These are phyloP conservation scores for Geotrichum citri-aurantii DNA, from an alignment of 1,139 yeast species.

Conservation along the genomic window DNA sequence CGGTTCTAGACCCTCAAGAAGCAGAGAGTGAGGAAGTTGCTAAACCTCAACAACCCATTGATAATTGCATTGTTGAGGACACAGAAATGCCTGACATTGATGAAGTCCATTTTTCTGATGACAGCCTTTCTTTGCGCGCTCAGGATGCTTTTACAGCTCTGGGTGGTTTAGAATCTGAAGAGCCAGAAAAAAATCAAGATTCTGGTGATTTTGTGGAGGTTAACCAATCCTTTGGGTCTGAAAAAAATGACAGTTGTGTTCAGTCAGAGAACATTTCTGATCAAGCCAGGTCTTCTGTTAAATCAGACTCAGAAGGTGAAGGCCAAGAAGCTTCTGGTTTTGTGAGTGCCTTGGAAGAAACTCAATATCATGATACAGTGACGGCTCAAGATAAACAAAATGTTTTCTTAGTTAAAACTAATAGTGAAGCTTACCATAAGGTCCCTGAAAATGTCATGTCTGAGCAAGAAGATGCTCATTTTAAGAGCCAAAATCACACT, in stretches of 20 bases:
- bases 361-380: neutral
- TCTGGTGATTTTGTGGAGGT: neutral
- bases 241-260: neutral
- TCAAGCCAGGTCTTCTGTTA: neutral
- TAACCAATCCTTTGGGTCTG: neutral
- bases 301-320: neutral
- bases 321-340: neutral
- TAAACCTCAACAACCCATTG: neutral
- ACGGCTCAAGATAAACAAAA: neutral
- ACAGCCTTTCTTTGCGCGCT: neutral
- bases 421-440: conserved; percentile 14
- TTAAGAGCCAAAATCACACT: neutral
- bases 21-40: neutral
- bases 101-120: conserved; percentile 16
- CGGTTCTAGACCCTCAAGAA: neutral
- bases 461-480: neutral
- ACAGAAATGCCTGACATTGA: conserved; percentile 18
- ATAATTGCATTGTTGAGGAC: conserved; percentile 4
- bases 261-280: neutral
- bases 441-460: conserved; percentile 4
- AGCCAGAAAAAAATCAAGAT: neutral
- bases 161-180: neutral
- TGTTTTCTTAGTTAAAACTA: neutral
- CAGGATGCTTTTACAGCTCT: conserved; percentile 3
- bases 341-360: neutral